These are phyloP conservation scores for Globisporangium echinulatum DNA, from an alignment of 352 stramenopile species.

Conservation along the genomic window DNA sequence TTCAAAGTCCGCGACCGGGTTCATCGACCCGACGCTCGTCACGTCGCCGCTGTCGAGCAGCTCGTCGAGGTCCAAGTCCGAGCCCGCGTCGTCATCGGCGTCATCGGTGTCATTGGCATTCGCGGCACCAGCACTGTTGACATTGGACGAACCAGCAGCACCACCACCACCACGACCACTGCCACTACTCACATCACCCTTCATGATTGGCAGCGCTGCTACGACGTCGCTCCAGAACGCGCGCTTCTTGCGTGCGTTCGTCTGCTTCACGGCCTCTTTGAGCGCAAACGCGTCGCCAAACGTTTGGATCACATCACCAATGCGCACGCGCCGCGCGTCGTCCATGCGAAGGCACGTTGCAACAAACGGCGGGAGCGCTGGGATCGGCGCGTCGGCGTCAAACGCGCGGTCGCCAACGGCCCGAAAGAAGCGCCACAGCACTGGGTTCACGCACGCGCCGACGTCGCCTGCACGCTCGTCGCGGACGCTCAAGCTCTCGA, in stretches of 20 bases:
- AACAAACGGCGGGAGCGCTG: slow-evolving; percentile 45
- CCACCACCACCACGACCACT: too few species aligned
- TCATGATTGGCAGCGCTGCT: slow-evolving; percentile 13
- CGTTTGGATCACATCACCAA: slow-evolving; percentile 49
- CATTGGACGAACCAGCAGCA: neutral
- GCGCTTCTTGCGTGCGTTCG: slow-evolving; percentile 63
- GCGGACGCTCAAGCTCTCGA: slow-evolving; percentile 68
- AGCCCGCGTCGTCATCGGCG: slow-evolving; percentile 30
- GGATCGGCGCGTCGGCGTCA: slow-evolving; percentile 36
- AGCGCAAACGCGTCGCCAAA: slow-evolving; percentile 75
- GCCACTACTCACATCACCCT: slow-evolving; percentile 21
- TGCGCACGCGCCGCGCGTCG: slow-evolving; percentile 27
- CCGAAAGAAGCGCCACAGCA: slow-evolving; percentile 69
- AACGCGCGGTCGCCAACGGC: slow-evolving; percentile 50
- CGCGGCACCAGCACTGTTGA: slow-evolving; percentile 15
- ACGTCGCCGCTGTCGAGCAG: slow-evolving; percentile 59
- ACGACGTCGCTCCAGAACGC: slow-evolving; percentile 75
- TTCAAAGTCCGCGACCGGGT: slow-evolving; percentile 80
- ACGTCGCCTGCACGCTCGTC: slow-evolving; percentile 55
- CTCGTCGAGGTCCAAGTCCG: slow-evolving; percentile 71
- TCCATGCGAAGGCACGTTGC: slow-evolving; percentile 67
- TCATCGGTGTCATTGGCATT: slow-evolving; percentile 9
- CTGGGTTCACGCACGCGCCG: slow-evolving; percentile 61
- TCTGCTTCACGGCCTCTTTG: slow-evolving; percentile 66
- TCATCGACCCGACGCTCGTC: slow-evolving; percentile 74